Conservation (phyloP, 139 green algal species). For the Trebouxia sp. region DNA sequence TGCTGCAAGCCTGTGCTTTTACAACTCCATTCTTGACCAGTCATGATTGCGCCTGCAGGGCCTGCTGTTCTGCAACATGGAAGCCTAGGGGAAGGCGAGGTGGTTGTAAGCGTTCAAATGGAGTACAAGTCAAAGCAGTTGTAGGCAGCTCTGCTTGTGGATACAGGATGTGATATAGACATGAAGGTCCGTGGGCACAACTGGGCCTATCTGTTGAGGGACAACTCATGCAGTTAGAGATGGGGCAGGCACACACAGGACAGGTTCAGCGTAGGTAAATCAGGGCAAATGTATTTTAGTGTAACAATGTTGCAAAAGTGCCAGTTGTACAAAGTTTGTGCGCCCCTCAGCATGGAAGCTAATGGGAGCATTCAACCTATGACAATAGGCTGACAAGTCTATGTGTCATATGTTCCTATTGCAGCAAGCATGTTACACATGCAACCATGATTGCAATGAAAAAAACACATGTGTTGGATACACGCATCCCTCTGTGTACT, state of each 20-base stretch:
- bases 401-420: not conserved
- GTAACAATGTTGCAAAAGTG: not conserved
- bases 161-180: not conserved
- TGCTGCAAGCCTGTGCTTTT: not conserved
- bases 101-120: not conserved
- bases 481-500: not conserved
- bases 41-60: not conserved
- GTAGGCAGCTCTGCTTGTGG: not conserved
- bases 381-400: too few species aligned
- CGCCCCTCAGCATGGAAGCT: not conserved
- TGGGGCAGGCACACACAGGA: not conserved
- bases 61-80: not conserved
- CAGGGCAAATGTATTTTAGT: not conserved
- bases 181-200: not conserved
- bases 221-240: not conserved
- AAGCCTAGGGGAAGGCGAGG: not conserved
- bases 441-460: constrained; percentile 3
- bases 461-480: not conserved
- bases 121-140: not conserved
- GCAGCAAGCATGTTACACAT: not conserved
- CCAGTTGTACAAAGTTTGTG: not conserved
- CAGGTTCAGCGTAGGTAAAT: not conserved
- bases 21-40: not conserved
- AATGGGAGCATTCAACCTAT: not conserved
- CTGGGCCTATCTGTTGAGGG: not conserved